Percentiles rank a stretch among this genome's conserved stretches.
Evolutionary conservation across 208 protist species (phyloP).

Genomic region (Phytomonas sp.): DNA sequence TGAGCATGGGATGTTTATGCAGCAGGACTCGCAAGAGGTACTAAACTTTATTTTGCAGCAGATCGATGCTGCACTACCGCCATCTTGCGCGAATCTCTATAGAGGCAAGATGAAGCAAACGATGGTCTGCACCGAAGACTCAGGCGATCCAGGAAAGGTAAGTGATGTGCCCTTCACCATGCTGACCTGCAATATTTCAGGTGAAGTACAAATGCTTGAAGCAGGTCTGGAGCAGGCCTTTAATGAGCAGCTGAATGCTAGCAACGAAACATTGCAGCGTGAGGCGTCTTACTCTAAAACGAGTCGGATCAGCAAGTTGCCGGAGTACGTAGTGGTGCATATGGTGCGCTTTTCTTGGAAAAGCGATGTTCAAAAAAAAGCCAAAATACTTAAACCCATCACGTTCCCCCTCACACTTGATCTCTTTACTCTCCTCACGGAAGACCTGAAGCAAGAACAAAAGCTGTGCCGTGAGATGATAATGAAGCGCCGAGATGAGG

Average conservation of each 20-base stretch:
- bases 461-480: conserved; percentile 31
- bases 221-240: conserved; percentile 66
- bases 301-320: conserved; percentile 45
- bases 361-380: conserved; percentile 68
- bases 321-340: conserved; percentile 84
- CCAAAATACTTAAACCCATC: conserved; percentile 84
- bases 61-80: conserved; percentile 21
- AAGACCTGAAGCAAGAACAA: conserved; percentile 36
- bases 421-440: conserved; percentile 34
- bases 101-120: conserved; percentile 36
- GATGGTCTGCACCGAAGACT: conserved; percentile 42
- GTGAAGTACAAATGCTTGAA: conserved; percentile 71
- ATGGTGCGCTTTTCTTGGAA: conserved; percentile 89
- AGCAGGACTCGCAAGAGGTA: conserved; percentile 83
- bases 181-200: conserved; percentile 76
- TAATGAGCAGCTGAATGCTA: conserved; percentile 42
- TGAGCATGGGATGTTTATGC: conserved; percentile 57
- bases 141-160: conserved; percentile 24
- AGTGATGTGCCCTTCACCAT: conserved; percentile 51
- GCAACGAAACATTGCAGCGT: conserved; percentile 28
- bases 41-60: conserved; percentile 45
- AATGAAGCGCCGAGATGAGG: conserved; percentile 41
- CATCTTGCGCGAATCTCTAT: conserved; percentile 39
- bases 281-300: conserved; percentile 42
- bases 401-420: conserved; percentile 75